Evolutionary conservation across 208 protist genomes (phyloP).

Genomic region (Crithidia bombi): DNA sequence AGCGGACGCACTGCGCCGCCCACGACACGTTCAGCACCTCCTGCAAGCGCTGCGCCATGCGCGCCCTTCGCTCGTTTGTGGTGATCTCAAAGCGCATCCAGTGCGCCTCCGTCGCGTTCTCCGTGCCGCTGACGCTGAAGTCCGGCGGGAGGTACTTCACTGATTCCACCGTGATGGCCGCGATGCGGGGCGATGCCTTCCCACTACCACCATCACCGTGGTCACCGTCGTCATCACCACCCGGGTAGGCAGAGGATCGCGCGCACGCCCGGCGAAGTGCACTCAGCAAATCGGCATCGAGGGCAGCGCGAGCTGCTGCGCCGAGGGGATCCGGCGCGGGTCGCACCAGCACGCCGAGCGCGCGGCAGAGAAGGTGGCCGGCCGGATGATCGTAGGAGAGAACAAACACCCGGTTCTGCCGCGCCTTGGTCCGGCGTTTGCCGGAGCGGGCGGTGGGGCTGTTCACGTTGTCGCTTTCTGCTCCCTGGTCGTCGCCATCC

Average conservation of each 20-base stretch:
- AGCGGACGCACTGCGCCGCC: conserved; percentile 23
- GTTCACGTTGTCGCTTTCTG: conserved; percentile 16
- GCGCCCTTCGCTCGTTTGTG: conserved; percentile 32
- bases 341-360: conserved; percentile 39
- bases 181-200: not conserved
- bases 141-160: conserved; percentile 34
- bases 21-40: conserved; percentile 35
- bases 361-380: conserved; percentile 71
- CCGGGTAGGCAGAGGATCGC: conserved; percentile 8
- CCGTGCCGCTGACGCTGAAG: not conserved
- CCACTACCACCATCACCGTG: conserved; percentile 1
- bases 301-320: conserved; percentile 37
- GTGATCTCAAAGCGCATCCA: conserved; percentile 43
- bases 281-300: conserved; percentile 46
- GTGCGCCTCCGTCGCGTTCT: conserved; percentile 10
- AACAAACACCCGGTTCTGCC: conserved; percentile 39
- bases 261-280: conserved; percentile 35
- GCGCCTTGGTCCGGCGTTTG: conserved; percentile 14
- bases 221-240: conserved; percentile 13
- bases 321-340: conserved; percentile 21
- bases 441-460: not conserved
- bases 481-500: not conserved
- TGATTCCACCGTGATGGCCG: conserved; percentile 18
- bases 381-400: conserved; percentile 67
- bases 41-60: conserved; percentile 53